Base-by-base conservation (phyloP, 768 basidiomycete species). In the Porphyrellus cyaneotinctus region DNA sequence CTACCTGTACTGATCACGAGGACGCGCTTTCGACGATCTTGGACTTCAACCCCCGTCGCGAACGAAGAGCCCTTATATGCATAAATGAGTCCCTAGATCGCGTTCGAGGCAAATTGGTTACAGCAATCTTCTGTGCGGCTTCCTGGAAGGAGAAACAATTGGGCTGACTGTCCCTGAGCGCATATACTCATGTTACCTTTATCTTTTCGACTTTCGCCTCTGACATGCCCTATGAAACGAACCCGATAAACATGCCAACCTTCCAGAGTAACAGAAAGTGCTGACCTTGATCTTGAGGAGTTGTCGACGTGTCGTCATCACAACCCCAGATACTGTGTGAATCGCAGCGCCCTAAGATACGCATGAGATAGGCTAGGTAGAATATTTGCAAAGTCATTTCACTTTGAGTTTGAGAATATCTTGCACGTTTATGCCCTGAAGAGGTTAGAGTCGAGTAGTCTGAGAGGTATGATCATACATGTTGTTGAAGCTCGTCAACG, bases 191-290 rank as follows among this genome's bases (percentile, higher is more conserved):
- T 37, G 38, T 37, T 51, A 81, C 92, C 75, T 95, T 95, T 62
- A 97, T 90, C 69, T 98, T 98, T 64, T 98, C 95, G 2, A 98
- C 93, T 68, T 98, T 98, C 1, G 95, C 89, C 61, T 97, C 95
- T 4, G 94, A 94, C 79, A 95, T 86, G 38, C 95, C 95, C 91
- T 95, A 54, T 24, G 6, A 51, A 17, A 51, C 9, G 11, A 54
- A 18, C 52, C 36, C 4, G 38, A 41, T 58, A 32, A 32, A 32
- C 18, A 53, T 20, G 4, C 13, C 38, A 33, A 28, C 13, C 20
- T 13, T 39, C 46, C n/a, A 9, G 6, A n/a, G 4, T 20, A 30
- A n/a, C 24, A 47, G 15, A 43, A 45, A 33, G 51, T 46, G 28
- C 54, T 31, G 43, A 87, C 94, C 80, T 97, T 98, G 61, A 98